Base-by-base conservation (phyloP, 768 basidiomycete genomes). In the Infundibulicybe gibba region DNA sequence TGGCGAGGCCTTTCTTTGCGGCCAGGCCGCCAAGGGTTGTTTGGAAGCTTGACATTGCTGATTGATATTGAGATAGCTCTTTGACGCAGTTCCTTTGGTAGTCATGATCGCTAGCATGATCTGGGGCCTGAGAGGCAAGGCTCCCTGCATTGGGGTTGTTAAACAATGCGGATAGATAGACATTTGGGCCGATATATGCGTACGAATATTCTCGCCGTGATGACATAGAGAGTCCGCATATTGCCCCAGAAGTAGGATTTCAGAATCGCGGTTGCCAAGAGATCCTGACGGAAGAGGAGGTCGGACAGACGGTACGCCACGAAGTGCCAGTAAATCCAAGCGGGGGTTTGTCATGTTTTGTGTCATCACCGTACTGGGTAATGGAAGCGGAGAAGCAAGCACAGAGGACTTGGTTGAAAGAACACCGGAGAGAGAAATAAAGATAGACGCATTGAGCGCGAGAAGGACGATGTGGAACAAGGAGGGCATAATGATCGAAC, bases 1-100 rank as follows among this genome's bases (percentile, higher is more conserved):
- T 68, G 20, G 64, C 74, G 31, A 78, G 66, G 14, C 81, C 81
- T 43, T 77, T 76, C 55, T 74, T 72, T 21, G 71, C 61, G 32
- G 60, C 62, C n/a, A 59, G 52, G 61, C 65, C 51, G 39, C 55
- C 49, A 58, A 71, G 61, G 54, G 68, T 51, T 15, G 43, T 47
- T 49, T 64, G 62, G 48, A 68, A 66, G 30, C 52, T 25, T 8
- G 25, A 25, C 25, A 25, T 25, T 8, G 25, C 25, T 25, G 59
- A 30, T 54, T 48, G 49, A 73, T 51, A 47, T 65, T 45, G 43
- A 60, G 52, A 49, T 69, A 76, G 12, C 57, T 61, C 4, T 63
- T 62, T n/a, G 77, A 52, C 60, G 32, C 64, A 68, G 42, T 69
- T 59, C 43, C 68, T 66, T 53, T 72, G 68, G 53, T 70, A 75